Conservation (phyloP, 1,139 yeast genomes). For the Torulaspora globosa region DNA sequence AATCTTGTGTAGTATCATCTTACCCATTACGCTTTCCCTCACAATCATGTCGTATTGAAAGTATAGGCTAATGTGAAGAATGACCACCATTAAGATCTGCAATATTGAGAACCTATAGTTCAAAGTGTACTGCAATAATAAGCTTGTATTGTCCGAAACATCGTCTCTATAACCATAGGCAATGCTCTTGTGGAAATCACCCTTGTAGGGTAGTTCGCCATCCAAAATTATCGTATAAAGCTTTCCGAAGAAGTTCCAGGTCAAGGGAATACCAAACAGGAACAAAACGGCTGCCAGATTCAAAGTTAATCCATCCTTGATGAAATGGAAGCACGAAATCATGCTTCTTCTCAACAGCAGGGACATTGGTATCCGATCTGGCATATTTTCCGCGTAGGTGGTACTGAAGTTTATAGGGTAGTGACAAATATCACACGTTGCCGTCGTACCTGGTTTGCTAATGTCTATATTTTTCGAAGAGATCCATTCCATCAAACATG, state of each 20-base stretch:
- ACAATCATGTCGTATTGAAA: constrained; percentile 70
- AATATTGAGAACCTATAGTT: constrained; percentile 28
- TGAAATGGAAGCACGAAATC: constrained; percentile 27
- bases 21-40: constrained; percentile 61
- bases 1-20: constrained; percentile 50
- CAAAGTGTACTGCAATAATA: constrained; percentile 10
- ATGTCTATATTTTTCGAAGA: constrained; percentile 36
- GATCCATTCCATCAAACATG: constrained; percentile 87
- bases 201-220: constrained; percentile 44
- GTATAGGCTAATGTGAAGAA: constrained; percentile 48
- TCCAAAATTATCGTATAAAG: constrained; percentile 53
- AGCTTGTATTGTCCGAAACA: constrained; percentile 12
- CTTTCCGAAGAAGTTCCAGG: constrained; percentile 52
- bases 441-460: constrained; percentile 39
- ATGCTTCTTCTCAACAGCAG: constrained; percentile 44
- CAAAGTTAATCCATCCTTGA: constrained; percentile 38
- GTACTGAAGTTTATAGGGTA: constrained; percentile 69
- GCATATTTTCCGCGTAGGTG: constrained; percentile 67
- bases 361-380: constrained; percentile 54
- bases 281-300: constrained; percentile 42
- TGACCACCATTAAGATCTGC: constrained; percentile 38
- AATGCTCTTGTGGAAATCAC: constrained; percentile 42
- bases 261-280: constrained; percentile 53
- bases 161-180: constrained; percentile 45
- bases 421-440: constrained; percentile 86